Conservation (phyloP, 345 rosid genomes). For the Eucalyptus paniculata region DNA sequence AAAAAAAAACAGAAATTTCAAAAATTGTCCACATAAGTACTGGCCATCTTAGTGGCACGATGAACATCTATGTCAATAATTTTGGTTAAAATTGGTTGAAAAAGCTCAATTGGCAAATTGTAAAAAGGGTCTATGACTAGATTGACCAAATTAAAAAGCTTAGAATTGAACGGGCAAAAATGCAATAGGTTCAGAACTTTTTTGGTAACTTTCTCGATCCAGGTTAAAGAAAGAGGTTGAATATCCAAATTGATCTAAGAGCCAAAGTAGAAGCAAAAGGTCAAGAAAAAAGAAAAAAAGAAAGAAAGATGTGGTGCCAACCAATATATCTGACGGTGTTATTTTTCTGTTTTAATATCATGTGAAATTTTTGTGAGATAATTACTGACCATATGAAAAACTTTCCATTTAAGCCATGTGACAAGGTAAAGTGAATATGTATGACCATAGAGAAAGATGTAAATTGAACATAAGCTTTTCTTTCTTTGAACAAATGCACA, state of each 20-base stretch:
- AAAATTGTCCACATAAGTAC: too few relatives aligned
- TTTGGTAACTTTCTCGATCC: too few relatives aligned
- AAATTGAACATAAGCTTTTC: neutral
- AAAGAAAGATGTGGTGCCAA: neutral
- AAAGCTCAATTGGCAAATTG: too few relatives aligned
- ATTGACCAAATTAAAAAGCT: rapidly evolving
- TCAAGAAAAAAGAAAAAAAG: too few relatives aligned
- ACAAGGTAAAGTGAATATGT: neutral
- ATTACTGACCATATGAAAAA: rapidly evolving
- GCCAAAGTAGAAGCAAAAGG: too few relatives aligned
- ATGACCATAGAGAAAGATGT: neutral
- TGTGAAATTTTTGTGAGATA: rapidly evolving
- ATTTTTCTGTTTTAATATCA: neutral
- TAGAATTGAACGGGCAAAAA: rapidly evolving
- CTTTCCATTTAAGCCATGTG: neutral
- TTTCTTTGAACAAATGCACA: neutral
- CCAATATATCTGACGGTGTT: rapidly evolving
- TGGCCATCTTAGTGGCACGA: rapidly evolving
- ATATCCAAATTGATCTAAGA: too few relatives aligned
- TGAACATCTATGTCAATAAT: rapidly evolving
- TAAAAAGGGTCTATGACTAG: too few relatives aligned
- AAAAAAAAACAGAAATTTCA: too few relatives aligned
- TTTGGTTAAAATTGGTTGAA: too few relatives aligned
- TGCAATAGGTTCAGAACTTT: rapidly evolving
- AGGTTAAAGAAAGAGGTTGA: too few relatives aligned